Percentiles rank a stretch among this genome's conserved stretches.
Conservation (phyloP, 257 asterid genomes). For the Jasminum sambac region DNA sequence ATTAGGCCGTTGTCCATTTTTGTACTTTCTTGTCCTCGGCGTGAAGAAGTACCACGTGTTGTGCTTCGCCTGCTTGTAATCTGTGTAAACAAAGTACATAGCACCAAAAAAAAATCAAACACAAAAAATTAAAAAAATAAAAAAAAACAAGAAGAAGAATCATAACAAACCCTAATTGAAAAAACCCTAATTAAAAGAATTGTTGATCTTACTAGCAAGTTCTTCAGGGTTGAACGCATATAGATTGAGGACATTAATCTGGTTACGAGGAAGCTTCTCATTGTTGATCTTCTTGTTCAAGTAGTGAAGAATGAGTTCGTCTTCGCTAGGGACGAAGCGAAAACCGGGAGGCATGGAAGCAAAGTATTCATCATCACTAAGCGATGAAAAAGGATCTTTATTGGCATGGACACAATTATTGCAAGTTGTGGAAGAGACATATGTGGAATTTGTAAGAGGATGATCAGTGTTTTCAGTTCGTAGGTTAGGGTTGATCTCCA, state of each 20-base stretch:
- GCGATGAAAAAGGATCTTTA: too few relatives aligned
- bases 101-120: not conserved
- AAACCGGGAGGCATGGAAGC: constrained; percentile 21
- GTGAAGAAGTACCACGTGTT: constrained; percentile 29
- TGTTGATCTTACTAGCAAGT: not conserved
- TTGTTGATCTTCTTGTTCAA: constrained; percentile 20
- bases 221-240: constrained; percentile 20
- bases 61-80: not conserved
- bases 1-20: constrained; percentile 20
- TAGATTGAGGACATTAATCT: constrained; percentile 25
- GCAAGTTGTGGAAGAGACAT: too few relatives aligned
- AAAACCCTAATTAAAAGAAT: not conserved
- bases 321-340: constrained; percentile 28
- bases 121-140: too few relatives aligned
- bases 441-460: too few relatives aligned
- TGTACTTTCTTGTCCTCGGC: constrained; percentile 12
- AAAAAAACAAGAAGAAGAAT: too few relatives aligned
- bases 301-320: constrained; percentile 24
- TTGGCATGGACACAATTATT: too few relatives aligned
- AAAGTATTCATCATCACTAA: too few relatives aligned
- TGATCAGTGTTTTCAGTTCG: too few relatives aligned
- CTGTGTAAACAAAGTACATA: not conserved
- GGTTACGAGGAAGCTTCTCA: constrained; percentile 10
- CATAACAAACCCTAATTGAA: too few relatives aligned
- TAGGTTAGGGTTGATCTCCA: too few relatives aligned